Base-by-base conservation (phyloP, 2,329 filamentous ascomycete species). In the Dendrostoma leiphaemia region DNA sequence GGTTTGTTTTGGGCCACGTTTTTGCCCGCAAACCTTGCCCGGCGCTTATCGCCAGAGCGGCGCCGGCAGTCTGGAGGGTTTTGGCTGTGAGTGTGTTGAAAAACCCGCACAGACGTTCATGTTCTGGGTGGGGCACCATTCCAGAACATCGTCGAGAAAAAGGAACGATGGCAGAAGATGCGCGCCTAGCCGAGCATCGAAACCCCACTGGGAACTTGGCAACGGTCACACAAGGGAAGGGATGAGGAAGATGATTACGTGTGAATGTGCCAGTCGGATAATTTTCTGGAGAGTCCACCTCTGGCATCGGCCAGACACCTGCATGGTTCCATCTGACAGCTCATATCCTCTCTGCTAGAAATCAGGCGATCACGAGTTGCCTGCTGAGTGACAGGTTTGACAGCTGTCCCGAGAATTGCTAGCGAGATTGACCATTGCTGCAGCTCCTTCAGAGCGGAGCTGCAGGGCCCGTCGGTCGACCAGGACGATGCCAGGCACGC, bases 381-480 rank as follows among this genome's bases (percentile, higher is more conserved):
- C 46, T 28, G 23, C 35, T 35, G 26, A 54, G 19, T 56, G 54
- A 56, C 54, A 56, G 54, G 38, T 56, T 53, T 53, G 54, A 56
- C 54, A 56, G 50, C 34, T 56, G 37, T 47, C 31, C 35, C 21
- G 26, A 31, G 41, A 34, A 17, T 19, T 26, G 12, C 24, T 21
- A 31, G 53, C 53, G 48, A 47, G 41, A 12, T 34, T 47, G n/a
- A 24, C 40, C 32, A 46, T n/a, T n/a, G n/a, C n/a, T n/a, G n/a
- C n/a, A 46, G 32, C 43, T 7, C 4, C 3, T 8, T 28, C 7
- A 15, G 8, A 21, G 48, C 44, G n/a, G 31, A 26, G 26, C 17
- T 28, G 46, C 44, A 37, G 21, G 15, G 46, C 46, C 31, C 29
- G 37, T 34, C 13, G 23, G 37, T 26, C 38, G 24, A 34, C n/a